Evolutionary conservation across 805 yeast genomes (phyloP).

Genomic region (Myxozyma nipponensis): DNA sequence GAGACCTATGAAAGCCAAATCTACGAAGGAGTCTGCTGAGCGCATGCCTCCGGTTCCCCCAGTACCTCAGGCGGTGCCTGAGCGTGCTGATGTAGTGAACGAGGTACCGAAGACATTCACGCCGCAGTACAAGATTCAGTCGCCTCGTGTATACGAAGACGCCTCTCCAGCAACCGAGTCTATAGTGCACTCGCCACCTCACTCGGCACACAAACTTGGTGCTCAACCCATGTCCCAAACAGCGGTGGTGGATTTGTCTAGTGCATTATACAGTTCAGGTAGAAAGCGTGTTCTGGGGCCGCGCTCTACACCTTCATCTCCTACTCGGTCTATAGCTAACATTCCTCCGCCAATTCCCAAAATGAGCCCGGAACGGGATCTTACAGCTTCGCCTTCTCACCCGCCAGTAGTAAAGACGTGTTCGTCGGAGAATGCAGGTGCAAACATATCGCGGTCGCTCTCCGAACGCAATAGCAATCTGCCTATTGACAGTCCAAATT

Average conservation of each 20-base stretch:
- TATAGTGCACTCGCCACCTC: neutral
- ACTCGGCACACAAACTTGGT: too few species aligned
- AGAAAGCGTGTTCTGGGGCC: neutral
- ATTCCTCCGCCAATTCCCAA: neutral
- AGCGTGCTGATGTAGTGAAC: neutral
- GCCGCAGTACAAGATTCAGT: neutral
- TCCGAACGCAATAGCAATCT: neutral
- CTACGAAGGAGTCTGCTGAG: slow-evolving; percentile 26
- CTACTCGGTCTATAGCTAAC: neutral
- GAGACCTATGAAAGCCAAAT: slow-evolving; percentile 24
- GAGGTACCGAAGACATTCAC: neutral
- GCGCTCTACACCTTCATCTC: neutral
- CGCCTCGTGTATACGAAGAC: neutral
- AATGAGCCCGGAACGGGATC: neutral
- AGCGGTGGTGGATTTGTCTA: neutral
- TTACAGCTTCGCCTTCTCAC: neutral
- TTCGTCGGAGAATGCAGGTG: neutral
- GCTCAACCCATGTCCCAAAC: too few species aligned
- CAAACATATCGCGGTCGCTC: neutral
- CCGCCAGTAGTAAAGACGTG: neutral
- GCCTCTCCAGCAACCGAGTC: neutral
- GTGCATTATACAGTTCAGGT: neutral
- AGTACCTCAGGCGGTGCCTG: slow-evolving; percentile 2
- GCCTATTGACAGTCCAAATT: neutral
- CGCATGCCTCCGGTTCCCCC: slow-evolving; percentile 10